These are phyloP conservation scores for Picea engelmannii DNA, from an alignment of 83 land plant genomes.

Conservation along the genomic window DNA sequence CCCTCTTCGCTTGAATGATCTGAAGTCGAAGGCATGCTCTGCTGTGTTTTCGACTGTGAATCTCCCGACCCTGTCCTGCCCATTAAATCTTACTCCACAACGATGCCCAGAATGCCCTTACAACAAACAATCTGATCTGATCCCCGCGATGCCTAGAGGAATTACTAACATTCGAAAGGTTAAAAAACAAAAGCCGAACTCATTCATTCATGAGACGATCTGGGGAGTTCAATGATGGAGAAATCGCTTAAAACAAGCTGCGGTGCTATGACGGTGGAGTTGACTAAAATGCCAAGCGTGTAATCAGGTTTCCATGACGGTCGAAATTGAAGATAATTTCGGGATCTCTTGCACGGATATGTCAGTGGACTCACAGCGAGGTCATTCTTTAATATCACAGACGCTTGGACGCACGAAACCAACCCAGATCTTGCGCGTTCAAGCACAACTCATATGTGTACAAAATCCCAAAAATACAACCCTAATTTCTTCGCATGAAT, in stretches of 20 bases:
- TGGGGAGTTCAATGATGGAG: no score
- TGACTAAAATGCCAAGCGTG: background rate
- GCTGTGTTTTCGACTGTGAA: background rate
- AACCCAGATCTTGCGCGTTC: no score
- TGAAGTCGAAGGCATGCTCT: background rate
- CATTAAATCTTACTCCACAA: background rate
- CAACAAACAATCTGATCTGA: background rate
- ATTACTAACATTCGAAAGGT: background rate
- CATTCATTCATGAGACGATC: background rate
- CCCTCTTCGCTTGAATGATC: background rate
- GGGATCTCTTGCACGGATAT: slow-evolving; percentile 5
- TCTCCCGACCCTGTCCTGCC: background rate
- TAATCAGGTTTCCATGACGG: background rate
- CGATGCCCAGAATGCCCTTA: background rate
- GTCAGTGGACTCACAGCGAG: background rate
- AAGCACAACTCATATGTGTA: no score
- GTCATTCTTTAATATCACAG: no score
- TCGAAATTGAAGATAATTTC: background rate
- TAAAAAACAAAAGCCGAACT: background rate
- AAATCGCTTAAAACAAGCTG: background rate
- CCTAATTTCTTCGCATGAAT: no score
- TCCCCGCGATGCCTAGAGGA: background rate
- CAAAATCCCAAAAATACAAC: no score
- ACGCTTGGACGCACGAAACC: no score
- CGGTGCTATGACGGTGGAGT: background rate